These are phyloP conservation scores for Metahyphopichia silvanorum DNA, from an alignment of 805 yeast species.

Conservation along the genomic window DNA sequence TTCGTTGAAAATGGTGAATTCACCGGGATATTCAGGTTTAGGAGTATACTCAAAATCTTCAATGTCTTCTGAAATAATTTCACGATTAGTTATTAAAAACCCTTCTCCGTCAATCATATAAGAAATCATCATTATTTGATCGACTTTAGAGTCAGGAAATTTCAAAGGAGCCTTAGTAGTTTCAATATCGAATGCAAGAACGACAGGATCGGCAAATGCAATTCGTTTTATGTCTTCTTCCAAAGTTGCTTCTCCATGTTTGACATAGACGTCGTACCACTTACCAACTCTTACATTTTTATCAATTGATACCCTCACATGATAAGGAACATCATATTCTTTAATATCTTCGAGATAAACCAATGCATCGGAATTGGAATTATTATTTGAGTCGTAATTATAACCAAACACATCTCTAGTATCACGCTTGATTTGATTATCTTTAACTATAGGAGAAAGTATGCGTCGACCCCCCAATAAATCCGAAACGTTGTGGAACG, in stretches of 20 bases:
- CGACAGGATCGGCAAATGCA: constrained; percentile 97
- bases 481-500: constrained; percentile 73
- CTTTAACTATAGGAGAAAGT: constrained; percentile 65
- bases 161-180: constrained; percentile 95
- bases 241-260: constrained; percentile 51
- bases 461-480: constrained; percentile 69
- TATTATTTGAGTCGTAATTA: constrained; percentile 21
- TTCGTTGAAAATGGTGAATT: constrained; percentile 87
- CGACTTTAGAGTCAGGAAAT: constrained; percentile 88
- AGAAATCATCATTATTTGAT: constrained; percentile 97
- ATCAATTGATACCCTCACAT: constrained; percentile 94
- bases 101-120: constrained; percentile 99
- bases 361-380: constrained; percentile 46
- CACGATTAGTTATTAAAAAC: constrained; percentile 87
- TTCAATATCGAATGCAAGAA: constrained; percentile 95
- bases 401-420: constrained; percentile 63
- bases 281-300: constrained; percentile 84
- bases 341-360: constrained; percentile 73
- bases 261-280: constrained; percentile 83
- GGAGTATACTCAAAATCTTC: constrained; percentile 98
- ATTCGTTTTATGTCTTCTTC: constrained; percentile 68
- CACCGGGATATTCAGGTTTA: constrained; percentile 90
- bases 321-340: constrained; percentile 96
- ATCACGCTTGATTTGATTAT: constrained; percentile 59
- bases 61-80: constrained; percentile 89